Evolutionary conservation across 176 grass and related monocot genomes (phyloP), one percentile per base, ranked within the genome.

Genomic region (Aegilops umbellulata): DNA sequence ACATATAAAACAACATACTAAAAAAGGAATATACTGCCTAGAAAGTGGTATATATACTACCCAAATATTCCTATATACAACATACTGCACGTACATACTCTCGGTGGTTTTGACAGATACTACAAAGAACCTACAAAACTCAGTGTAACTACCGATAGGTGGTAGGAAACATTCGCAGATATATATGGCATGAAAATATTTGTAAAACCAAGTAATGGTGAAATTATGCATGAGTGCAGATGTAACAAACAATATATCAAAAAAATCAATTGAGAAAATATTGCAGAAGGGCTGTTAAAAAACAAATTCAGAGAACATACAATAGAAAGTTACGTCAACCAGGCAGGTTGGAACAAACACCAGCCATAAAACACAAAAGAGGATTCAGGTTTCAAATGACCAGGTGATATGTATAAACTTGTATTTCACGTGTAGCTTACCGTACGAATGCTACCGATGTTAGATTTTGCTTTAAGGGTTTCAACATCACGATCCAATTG

Each of bases 391-490:
- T 73, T 32, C 24, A 32, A 67, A 79, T 47, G 65, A 79, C 38
- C 12, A 71, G 72, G 29, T 15, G 2, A 72, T 26, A 72, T 74
- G 6, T 24, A 71, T 27, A 53, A 82, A 69, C 16, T 46, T 49
- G 32, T 30, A 22, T 66, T 47, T 39, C 58, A 17, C 31, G 46
- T 11, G 32, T 63, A 69, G 89, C 94, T 93, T 91, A 99, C 97
- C 71, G 44, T 74, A 42, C 90, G 94, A 86, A 99, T 93, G 80
- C 85, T 94, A 68, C 83, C 75, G 80, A 96, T 80, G 68, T 99
- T 99, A 41, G 97, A 94, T 91, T 99, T 99, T 25, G 94, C 97
- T 85, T 99, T 99, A 88, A 99, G 94, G 68, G 94, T 96, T 94
- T 99, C 97, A 80, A 99, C 88, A 83, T 99, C 97, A 82, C 89